phyloP scores from a whole-genome alignment of 2,329 filamentous ascomycete species.

The Epichloe coenophiala region DNA sequence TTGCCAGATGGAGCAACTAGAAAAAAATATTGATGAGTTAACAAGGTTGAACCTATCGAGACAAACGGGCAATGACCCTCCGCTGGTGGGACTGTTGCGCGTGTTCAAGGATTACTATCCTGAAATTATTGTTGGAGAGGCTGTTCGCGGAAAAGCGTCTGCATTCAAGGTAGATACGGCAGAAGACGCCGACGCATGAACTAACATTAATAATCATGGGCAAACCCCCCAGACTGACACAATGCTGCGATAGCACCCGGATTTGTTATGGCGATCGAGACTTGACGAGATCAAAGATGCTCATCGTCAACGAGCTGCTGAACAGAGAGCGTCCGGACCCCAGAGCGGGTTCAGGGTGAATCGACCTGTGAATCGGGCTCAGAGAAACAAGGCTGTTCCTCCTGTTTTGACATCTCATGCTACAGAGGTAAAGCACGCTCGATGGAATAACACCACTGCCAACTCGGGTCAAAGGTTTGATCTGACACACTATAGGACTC shows the following conservation, averaged over 20 bases:
- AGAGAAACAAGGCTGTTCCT: slow-evolving; percentile 38
- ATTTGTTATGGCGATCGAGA: slow-evolving; percentile 58
- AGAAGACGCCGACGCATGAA: not conserved
- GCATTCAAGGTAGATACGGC: slow-evolving; percentile 39
- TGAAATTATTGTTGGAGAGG: slow-evolving; percentile 68
- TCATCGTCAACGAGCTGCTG: slow-evolving; percentile 33
- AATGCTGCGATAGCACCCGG: slow-evolving; percentile 44
- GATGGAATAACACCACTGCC: not conserved
- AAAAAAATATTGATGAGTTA: not conserved
- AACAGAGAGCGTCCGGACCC: slow-evolving; percentile 21
- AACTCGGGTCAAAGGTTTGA: too few relatives aligned
- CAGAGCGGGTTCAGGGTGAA: slow-evolving; percentile 49
- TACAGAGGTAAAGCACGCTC: slow-evolving; percentile 38
- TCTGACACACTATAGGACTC: slow-evolving; percentile 30
- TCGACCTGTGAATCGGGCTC: slow-evolving; percentile 23
- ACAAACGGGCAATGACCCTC: slow-evolving; percentile 57
- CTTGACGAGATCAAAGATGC: slow-evolving; percentile 53
- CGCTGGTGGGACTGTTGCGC: slow-evolving; percentile 58
- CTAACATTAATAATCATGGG: too few relatives aligned
- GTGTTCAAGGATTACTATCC: slow-evolving; percentile 90
- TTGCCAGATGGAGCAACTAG: not conserved
- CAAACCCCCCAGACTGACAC: slow-evolving; percentile 1
- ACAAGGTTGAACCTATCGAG: slow-evolving; percentile 44
- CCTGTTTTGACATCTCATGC: slow-evolving; percentile 62
- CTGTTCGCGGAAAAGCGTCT: slow-evolving; percentile 44